Evolutionary conservation across 2,329 filamentous ascomycete genomes (phyloP).

Genomic region (Pseudopithomyces chartarum): DNA sequence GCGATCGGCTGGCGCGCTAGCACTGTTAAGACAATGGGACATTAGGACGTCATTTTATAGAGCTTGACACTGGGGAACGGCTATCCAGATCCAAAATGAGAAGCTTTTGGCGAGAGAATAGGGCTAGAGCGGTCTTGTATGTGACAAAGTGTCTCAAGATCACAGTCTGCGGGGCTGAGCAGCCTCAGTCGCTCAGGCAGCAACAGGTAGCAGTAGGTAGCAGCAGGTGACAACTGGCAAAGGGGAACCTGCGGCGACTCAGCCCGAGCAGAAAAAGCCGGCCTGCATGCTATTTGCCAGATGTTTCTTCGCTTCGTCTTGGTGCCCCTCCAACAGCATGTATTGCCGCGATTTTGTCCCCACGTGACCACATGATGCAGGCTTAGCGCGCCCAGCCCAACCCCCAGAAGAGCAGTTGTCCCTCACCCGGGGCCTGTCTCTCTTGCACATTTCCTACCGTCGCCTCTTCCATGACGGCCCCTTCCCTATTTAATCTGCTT

Average conservation of each 20-base stretch:
- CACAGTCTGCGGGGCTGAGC: slow-evolving; percentile 20
- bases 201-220: slow-evolving; percentile 36
- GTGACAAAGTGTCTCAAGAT: slow-evolving; percentile 19
- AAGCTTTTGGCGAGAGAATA: slow-evolving; percentile 9
- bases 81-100: neutral
- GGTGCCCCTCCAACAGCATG: neutral
- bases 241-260: slow-evolving; percentile 14
- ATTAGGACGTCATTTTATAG: neutral
- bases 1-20: slow-evolving; percentile 12
- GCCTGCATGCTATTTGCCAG: slow-evolving; percentile 17
- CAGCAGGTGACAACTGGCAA: slow-evolving; percentile 22
- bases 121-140: slow-evolving; percentile 9
- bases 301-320: slow-evolving; percentile 18
- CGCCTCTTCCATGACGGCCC: slow-evolving; percentile 35
- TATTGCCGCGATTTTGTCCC: neutral
- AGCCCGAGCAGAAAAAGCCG: neutral
- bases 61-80: neutral
- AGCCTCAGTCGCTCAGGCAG: slow-evolving; percentile 32
- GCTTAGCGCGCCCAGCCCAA: slow-evolving; percentile 2
- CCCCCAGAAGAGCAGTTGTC: slow-evolving; percentile 3
- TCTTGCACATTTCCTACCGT: slow-evolving; percentile 17
- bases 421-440: neutral
- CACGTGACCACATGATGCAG: slow-evolving; percentile 22
- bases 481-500: slow-evolving; percentile 38
- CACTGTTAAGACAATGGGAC: neutral